Conservation (phyloP, 106 monocot species). For the Iris macrosiphon region DNA sequence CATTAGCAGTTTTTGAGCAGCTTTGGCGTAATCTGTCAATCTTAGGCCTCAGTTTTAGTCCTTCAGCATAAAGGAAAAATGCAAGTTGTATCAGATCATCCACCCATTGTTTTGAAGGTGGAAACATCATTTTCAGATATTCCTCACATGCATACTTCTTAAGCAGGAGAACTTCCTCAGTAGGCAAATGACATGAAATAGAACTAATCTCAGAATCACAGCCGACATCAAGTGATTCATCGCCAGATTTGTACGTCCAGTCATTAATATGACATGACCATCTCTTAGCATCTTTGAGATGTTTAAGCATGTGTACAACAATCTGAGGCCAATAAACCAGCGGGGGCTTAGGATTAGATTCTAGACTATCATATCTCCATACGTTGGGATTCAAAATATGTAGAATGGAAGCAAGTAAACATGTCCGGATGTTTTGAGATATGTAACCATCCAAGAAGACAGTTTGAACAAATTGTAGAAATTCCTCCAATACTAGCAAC, state of each 20-base stretch:
- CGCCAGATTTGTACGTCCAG: constrained; percentile 13
- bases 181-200: constrained; percentile 44
- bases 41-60: constrained; percentile 41
- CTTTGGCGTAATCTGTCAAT: constrained; percentile 28
- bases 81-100: constrained; percentile 69
- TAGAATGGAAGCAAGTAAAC: constrained; percentile 57
- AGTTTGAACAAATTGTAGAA: constrained; percentile 51
- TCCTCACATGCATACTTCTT: constrained; percentile 58
- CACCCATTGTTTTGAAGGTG: constrained; percentile 66
- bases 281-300: constrained; percentile 46
- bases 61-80: constrained; percentile 68
- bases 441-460: constrained; percentile 38
- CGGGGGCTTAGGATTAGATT: constrained; percentile 45
- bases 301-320: constrained; percentile 64
- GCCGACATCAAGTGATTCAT: constrained; percentile 9
- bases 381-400: constrained; percentile 39
- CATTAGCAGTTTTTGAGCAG: constrained; percentile 37
- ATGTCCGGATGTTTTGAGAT: constrained; percentile 49
- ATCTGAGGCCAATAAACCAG: constrained; percentile 67
- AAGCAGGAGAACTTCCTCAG: constrained; percentile 43
- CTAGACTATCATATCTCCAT: constrained; percentile 49
- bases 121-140: constrained; percentile 54
- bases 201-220: constrained; percentile 9
- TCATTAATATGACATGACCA: constrained; percentile 27
- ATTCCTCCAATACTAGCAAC: constrained; percentile 72